These are phyloP conservation scores for Monilinia polystroma DNA, from an alignment of 2,329 filamentous ascomycete genomes.

Conservation along the genomic window DNA sequence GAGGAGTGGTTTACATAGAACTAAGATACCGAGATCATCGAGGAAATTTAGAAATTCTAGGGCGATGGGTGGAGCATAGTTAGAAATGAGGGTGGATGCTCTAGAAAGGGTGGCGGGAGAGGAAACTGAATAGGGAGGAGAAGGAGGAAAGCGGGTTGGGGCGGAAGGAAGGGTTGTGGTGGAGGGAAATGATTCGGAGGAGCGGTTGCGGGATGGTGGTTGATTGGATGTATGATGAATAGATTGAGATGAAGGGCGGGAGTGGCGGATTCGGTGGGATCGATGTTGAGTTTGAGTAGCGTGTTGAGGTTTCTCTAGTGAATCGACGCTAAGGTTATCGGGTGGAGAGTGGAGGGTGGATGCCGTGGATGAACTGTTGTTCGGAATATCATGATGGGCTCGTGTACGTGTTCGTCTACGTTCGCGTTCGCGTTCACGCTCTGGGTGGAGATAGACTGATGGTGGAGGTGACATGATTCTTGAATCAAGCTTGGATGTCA, in stretches of 20 bases:
- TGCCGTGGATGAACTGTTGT: conserved; percentile 1
- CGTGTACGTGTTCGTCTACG: background rate
- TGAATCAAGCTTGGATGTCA: conserved; percentile 1
- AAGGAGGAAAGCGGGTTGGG: background rate
- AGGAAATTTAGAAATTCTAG: conserved; percentile 30
- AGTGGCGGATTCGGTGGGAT: conserved; percentile 8
- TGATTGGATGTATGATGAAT: background rate
- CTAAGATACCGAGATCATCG: conserved; percentile 34
- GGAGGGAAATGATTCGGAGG: background rate
- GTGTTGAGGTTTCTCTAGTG: conserved; percentile 2
- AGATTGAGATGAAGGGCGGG: background rate
- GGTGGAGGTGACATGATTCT: conserved; percentile 12
- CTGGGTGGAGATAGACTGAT: background rate
- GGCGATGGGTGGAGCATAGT: background rate
- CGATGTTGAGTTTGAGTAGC: background rate
- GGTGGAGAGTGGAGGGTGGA: conserved; percentile 9
- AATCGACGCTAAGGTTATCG: background rate
- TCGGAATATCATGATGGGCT: background rate
- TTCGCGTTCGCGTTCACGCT: background rate
- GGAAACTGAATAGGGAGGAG: background rate
- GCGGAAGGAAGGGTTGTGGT: background rate
- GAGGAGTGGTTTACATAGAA: conserved; percentile 29
- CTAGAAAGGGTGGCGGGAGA: background rate
- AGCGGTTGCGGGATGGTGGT: background rate
- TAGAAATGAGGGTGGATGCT: conserved; percentile 5